Conservation (phyloP, 805 yeast genomes). For the Starmerella roubikii region DNA sequence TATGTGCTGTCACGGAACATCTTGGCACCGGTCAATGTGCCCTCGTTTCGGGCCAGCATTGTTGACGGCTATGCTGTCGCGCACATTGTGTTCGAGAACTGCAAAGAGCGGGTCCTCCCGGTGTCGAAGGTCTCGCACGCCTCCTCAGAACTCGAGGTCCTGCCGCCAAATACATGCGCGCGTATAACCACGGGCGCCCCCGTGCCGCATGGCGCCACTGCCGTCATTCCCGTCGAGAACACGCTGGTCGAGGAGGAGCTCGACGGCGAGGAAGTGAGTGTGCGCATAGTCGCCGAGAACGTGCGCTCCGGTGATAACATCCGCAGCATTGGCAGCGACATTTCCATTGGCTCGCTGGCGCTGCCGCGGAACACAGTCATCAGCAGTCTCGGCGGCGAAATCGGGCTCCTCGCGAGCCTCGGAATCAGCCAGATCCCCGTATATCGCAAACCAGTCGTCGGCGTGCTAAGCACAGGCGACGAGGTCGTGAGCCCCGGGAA, state of each 20-base stretch:
- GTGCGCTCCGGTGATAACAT: conserved; percentile 35
- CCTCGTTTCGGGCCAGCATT: conserved; percentile 40
- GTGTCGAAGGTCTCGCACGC: conserved; percentile 17
- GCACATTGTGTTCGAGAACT: conserved; percentile 31
- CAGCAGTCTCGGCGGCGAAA: conserved; percentile 36
- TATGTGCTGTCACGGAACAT: conserved; percentile 33
- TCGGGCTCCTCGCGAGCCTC: conserved; percentile 37
- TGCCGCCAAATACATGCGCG: conserved; percentile 30
- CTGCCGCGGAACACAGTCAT: conserved; percentile 29
- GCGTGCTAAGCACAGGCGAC: conserved; percentile 40
- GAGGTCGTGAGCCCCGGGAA: conserved; percentile 31
- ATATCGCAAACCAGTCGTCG: conserved; percentile 33
- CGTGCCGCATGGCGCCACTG: conserved; percentile 39
- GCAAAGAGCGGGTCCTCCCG: conserved; percentile 22
- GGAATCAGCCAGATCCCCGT: conserved; percentile 32
- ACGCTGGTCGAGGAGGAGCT: conserved; percentile 29
- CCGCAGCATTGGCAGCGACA: conserved; percentile 37
- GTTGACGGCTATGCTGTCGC: conserved; percentile 45
- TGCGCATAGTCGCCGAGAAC: conserved; percentile 30
- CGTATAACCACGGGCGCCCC: conserved; percentile 47
- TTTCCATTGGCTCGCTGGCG: conserved; percentile 29
- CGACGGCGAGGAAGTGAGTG: conserved; percentile 34
- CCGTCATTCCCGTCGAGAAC: conserved; percentile 43
- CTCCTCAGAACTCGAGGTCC: conserved; percentile 23
- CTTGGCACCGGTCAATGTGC: conserved; percentile 30